Base-by-base conservation (phyloP, 495 filamentous ascomycete genomes). In the Penicillium verhagenii region DNA sequence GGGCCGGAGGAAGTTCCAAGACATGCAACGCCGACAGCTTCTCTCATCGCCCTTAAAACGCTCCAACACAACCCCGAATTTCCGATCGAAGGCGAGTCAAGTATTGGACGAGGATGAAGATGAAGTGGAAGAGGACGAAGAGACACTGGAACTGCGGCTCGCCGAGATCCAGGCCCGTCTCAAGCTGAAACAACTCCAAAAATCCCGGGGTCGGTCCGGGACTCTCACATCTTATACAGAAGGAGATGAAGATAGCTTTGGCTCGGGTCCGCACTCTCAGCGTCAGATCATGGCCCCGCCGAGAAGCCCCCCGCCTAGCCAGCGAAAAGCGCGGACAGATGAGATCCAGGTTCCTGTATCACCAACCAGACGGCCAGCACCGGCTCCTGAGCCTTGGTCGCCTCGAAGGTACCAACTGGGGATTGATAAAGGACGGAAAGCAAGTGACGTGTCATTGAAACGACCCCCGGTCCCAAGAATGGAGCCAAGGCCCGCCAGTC, bases 381-480 rank as follows among this genome's bases (percentile, higher is more conserved):
- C 75, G 8, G 54, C 70, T 0, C 67, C 78, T 10, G 72, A 81
- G 4, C 86, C 84, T n/a, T 81, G 73, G 38, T 96, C 91, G 4
- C 94, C 94, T 9, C 83, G 87, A 21, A 80, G 95, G 56, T 82
- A 91, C 19, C 63, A 91, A 9, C 70, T 98, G 10, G 94, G 95
- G 2, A 95, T 98, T 42, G 92, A 96, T 66, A 95, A 94, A 65
- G 91, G 91, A 1, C 76, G 90, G 37, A 88, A 79, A 56, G 92
- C 87, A 6, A 82, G 80, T 35, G 91, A 96, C 64, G 81, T 98
- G 35, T 97, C 93, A 4, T 71, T 98, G 25, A 91, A 88, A 64
- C 79, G 90, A 56, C 86, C 90, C 0, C 82, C 88, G 25, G 74
- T 63, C 46, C 60, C 60, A 25, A 69, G 53, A 47, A 26, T 40